Conservation (phyloP, 2,329 filamentous ascomycete genomes). For the Chalaropsis thielavioides region DNA sequence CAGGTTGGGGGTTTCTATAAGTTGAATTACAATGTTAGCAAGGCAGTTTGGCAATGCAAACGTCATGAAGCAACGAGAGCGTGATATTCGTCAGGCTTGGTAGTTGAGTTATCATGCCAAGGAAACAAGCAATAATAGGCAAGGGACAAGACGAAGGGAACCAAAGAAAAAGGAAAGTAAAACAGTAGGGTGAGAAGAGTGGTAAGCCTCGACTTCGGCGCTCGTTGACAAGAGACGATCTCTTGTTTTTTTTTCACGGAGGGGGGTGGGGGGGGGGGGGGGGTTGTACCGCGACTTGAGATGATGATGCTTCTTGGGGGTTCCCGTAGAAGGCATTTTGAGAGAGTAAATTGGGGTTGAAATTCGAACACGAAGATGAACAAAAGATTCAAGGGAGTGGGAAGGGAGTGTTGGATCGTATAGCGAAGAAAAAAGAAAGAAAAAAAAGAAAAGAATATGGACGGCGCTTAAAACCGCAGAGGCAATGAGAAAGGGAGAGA, state of each 20-base stretch:
- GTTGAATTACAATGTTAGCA: slow-evolving; percentile 2
- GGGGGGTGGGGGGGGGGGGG: background rate
- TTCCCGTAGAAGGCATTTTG: slow-evolving; percentile 13
- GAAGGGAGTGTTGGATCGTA: background rate
- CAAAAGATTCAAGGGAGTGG: background rate
- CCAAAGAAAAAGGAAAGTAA: background rate
- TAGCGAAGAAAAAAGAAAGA: background rate
- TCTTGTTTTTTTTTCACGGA: slow-evolving; percentile 4
- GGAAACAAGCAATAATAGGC: background rate
- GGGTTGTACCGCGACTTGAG: slow-evolving; percentile 13
- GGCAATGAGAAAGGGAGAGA: background rate
- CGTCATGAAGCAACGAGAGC: background rate
- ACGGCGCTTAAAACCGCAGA: background rate
- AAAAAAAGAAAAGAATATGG: background rate
- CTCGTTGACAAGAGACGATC: background rate
- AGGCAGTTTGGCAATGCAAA: background rate
- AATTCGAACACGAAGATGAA: background rate
- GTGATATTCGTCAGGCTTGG: background rate
- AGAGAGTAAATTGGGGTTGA: background rate
- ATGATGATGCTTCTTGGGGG: slow-evolving; percentile 11
- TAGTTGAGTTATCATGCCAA: background rate
- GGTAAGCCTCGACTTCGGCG: background rate
- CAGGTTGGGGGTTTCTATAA: slow-evolving; percentile 23
- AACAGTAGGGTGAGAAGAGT: background rate
- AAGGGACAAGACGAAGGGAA: background rate